Percentiles rank a stretch among this genome's conserved stretches.
These are phyloP conservation scores for Astrothelium macrocarpum DNA, from an alignment of 495 filamentous ascomycete species.

Conservation along the genomic window DNA sequence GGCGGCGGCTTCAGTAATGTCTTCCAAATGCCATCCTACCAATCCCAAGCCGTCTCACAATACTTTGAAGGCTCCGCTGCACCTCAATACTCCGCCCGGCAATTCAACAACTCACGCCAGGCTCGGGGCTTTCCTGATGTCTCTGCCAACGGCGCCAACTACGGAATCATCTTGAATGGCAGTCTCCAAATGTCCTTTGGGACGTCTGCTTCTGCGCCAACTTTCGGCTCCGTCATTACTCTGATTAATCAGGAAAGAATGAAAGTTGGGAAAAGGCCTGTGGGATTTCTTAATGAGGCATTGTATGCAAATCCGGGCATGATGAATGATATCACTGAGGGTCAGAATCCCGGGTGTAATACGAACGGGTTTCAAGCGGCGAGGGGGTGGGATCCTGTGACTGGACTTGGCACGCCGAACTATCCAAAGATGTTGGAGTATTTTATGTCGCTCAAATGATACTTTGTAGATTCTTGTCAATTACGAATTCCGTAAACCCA, in stretches of 20 bases:
- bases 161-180: not conserved
- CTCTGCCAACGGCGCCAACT: slow-evolving; percentile 33
- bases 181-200: not conserved
- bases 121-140: slow-evolving; percentile 59
- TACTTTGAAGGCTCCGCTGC: slow-evolving; percentile 40
- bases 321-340: slow-evolving; percentile 12
- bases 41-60: slow-evolving; percentile 40
- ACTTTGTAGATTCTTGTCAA: not conserved
- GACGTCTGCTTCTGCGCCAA: slow-evolving; percentile 10
- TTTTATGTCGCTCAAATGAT: slow-evolving; percentile 6
- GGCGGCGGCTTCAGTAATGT: slow-evolving; percentile 61
- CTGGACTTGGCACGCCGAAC: slow-evolving; percentile 13
- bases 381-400: slow-evolving; percentile 19
- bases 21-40: slow-evolving; percentile 49
- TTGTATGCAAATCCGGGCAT: slow-evolving; percentile 11
- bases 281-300: slow-evolving; percentile 12
- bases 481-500: too few relatives aligned
- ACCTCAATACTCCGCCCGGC: slow-evolving; percentile 37
- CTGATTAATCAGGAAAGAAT: slow-evolving; percentile 11
- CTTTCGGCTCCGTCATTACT: slow-evolving; percentile 9
- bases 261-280: slow-evolving; percentile 7
- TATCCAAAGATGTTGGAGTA: slow-evolving; percentile 13
- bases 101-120: slow-evolving; percentile 47
- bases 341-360: slow-evolving; percentile 9
- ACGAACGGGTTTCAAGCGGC: slow-evolving; percentile 10